Evolutionary conservation across 1,284 basidiomycete species (phyloP).

Genomic region (Puccinia polysora): DNA sequence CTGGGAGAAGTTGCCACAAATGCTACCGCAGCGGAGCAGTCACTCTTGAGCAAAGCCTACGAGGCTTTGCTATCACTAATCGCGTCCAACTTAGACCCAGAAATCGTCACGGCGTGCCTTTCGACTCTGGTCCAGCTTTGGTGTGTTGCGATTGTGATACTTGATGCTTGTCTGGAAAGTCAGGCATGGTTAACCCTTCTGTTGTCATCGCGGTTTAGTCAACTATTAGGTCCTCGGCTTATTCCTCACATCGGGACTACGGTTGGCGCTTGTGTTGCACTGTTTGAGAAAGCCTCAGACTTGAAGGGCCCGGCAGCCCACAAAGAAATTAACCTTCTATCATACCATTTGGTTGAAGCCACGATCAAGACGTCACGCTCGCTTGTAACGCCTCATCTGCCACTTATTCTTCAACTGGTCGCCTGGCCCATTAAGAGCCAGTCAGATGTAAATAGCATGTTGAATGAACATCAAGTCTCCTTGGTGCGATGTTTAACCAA

Average conservation of each 20-base stretch:
- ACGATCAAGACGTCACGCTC: slow-evolving; percentile 30
- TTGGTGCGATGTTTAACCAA: slow-evolving; percentile 33
- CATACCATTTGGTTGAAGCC: slow-evolving; percentile 29
- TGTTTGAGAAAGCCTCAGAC: neutral
- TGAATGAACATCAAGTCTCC: slow-evolving; percentile 4
- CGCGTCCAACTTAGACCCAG: neutral
- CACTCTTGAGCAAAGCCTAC: slow-evolving; percentile 35
- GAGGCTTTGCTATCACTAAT: slow-evolving; percentile 19
- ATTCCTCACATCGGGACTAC: slow-evolving; percentile 28
- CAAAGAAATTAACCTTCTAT: neutral
- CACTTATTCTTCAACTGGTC: slow-evolving; percentile 25
- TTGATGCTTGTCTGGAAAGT: neutral
- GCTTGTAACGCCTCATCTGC: slow-evolving; percentile 26
- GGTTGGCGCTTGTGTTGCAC: slow-evolving; percentile 13
- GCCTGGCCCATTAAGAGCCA: slow-evolving; percentile 10
- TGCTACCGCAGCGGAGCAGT: slow-evolving; percentile 33
- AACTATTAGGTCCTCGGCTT: slow-evolving; percentile 23
- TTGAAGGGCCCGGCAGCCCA: neutral
- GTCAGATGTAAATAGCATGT: neutral
- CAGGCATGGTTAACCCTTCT: neutral
- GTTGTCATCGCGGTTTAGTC: slow-evolving; percentile 1
- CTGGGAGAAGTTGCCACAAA: slow-evolving; percentile 28
- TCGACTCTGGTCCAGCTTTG: slow-evolving; percentile 30
- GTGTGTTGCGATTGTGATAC: slow-evolving; percentile 10
- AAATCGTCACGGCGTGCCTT: slow-evolving; percentile 11